Evolutionary conservation across 805 yeast genomes (phyloP).

Genomic region (Zygosaccharomyces pseudorouxii): DNA sequence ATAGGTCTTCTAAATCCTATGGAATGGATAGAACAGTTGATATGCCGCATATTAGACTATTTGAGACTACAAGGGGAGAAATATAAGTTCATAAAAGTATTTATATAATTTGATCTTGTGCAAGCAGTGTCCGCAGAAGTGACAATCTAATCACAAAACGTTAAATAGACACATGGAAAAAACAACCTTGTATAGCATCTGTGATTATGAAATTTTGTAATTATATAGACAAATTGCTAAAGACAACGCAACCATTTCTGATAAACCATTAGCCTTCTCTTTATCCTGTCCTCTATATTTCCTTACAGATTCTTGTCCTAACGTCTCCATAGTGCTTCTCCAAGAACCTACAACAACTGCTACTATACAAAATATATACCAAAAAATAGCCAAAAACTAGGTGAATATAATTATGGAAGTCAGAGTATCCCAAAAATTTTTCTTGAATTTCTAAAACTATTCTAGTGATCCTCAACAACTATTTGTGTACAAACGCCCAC

Average conservation of each 20-base stretch:
- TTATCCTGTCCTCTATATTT: too few relatives aligned
- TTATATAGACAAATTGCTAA: too few relatives aligned
- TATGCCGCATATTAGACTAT: conserved; percentile 37
- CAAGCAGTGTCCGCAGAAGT: neutral
- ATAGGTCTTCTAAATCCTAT: conserved; percentile 46
- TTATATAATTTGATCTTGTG: neutral
- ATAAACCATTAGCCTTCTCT: too few relatives aligned
- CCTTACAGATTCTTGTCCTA: too few relatives aligned
- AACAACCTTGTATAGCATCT: neutral
- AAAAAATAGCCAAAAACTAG: neutral
- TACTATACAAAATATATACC: neutral
- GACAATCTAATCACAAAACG: neutral
- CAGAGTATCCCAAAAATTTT: neutral
- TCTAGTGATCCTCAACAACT: too few relatives aligned
- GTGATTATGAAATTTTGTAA: neutral
- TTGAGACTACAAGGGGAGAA: conserved; percentile 36
- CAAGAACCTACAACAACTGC: neutral
- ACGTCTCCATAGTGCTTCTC: neutral
- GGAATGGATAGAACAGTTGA: conserved; percentile 22
- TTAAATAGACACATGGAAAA: neutral
- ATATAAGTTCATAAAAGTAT: neutral
- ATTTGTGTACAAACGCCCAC: too few relatives aligned
- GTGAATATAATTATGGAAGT: neutral
- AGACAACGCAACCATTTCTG: too few relatives aligned
- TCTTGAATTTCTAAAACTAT: neutral